phyloP scores from a whole-genome alignment of 257 asterid species.

The Nicotiana attenuata region DNA sequence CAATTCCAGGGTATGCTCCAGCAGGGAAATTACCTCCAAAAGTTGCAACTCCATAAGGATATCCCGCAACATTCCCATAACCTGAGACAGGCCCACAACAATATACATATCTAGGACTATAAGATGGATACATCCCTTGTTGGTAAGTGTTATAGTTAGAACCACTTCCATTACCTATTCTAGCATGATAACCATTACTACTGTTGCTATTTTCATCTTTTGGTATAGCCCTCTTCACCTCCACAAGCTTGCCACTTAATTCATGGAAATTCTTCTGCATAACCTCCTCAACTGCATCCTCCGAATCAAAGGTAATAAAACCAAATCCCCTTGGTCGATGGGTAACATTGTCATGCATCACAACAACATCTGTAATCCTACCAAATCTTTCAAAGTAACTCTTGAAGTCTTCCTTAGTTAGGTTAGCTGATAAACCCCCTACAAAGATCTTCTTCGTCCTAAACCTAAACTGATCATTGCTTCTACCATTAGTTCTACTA shows the following conservation, averaged over 20 bases:
- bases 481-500: conserved; percentile 46
- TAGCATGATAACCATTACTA: conserved; percentile 33
- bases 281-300: conserved; percentile 80
- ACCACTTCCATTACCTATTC: conserved; percentile 42
- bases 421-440: conserved; percentile 80
- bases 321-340: conserved; percentile 97
- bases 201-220: conserved; percentile 51
- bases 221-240: conserved; percentile 87
- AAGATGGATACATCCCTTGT: conserved; percentile 34
- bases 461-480: conserved; percentile 54
- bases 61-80: conserved; percentile 47
- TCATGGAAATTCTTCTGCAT: conserved; percentile 71
- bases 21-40: conserved; percentile 45
- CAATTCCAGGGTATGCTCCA: conserved; percentile 55
- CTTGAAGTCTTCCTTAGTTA: conserved; percentile 78
- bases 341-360: conserved; percentile 79
- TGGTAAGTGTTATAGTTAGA: conserved; percentile 36
- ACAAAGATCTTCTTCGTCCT: conserved; percentile 91
- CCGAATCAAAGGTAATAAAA: conserved; percentile 75
- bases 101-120: conserved; percentile 46
- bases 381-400: conserved; percentile 78
- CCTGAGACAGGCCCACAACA: conserved; percentile 29
- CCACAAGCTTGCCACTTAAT: conserved; percentile 71
- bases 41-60: conserved; percentile 53
- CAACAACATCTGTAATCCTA: conserved; percentile 81